Base-by-base conservation (phyloP, 2,329 filamentous ascomycete genomes). In the Neonectria magnoliae region DNA sequence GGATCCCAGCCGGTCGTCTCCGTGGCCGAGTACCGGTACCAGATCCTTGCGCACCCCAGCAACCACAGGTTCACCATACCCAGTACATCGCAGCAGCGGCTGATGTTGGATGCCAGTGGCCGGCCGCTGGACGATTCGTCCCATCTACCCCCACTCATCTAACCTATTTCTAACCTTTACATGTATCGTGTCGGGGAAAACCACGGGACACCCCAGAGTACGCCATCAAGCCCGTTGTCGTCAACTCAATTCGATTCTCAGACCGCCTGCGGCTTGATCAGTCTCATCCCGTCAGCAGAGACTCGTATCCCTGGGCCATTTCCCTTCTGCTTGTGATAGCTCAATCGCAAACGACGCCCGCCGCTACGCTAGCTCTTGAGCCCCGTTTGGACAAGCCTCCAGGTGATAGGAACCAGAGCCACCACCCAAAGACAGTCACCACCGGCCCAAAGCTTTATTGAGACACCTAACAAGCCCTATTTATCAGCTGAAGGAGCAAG, bases 71-170 rank as follows among this genome's bases (percentile, higher is more conserved):
- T 61, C 63, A 58, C 61, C 71, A 64, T 69, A 65, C 66, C 64
- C 58, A 57, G 69, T 65, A 62, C 64, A 68, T 72, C 56, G 51
- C 60, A 64, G 59, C 59, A 51, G 67, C 71, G 63, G 69, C 66
- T 73, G 71, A 71, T 69, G 59, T 63, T 67, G 55, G 14, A 68
- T 72, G 56, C 64, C 64, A 68, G 68, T 70, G 56, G 67, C 66
- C 54, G 56, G 67, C 66, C 54, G 58, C 64, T 51, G 51, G 64
- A 69, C 66, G 60, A 66, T 70, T 73, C 67, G 51, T 74, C 70
- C 66, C 65, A 66, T 68, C 66, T 66, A 61, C 68, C 71, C 72
- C 71, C 71, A 74, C 68, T 69, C 60, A 61, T 69, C 69, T 71
- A 68, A 71, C 59, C 69, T 59, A 67, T 68, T 63, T 62, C 58